Evolutionary conservation across 306 rosid species (phyloP), one percentile per base, ranked within the genome.

Genomic region (Corylus heterophylla): DNA sequence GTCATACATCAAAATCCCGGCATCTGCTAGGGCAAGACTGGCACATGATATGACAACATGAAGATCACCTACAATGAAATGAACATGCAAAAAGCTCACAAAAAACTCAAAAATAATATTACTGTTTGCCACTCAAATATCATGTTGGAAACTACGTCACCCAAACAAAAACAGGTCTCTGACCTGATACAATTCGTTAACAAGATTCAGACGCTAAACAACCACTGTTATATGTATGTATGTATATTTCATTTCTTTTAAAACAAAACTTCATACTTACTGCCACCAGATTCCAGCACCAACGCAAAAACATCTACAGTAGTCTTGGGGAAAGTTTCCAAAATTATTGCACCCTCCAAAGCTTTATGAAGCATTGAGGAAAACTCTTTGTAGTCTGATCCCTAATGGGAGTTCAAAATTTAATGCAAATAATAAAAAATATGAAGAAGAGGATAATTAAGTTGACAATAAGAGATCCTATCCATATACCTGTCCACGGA

Each of bases 11-110:
- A 91, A 87, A 85, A 93, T 93, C 79, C 99, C 99, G 1, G 98
- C 99, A 90, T 95, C 99, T 22, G 98, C 98, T 78, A 93, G 88
- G 76, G 98, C 99, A 87, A 95, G 96, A 82, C 98, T 93, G 71
- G 99, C 99, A 79, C 98, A 93, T 54, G 99, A 93, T 85, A 95
- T 93, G 55, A 93, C 84, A 66, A 93, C 98, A 67, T 97, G 97
- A 42, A 95, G 94, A 87, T 95, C 98, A 86, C 97, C 98, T 95
- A 85, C 79, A 52, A 68, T 66, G 61, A 79, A 52, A 68, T 66
- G 61, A 79, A 49, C 78, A 66, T 66, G 20, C 8, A 50, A 42
- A 54, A 56, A 71, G 49, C 59, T 22, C 2, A 51, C 12, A 69
- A 78, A 58, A 71, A 39, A 59, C 62, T 49, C 68, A 61, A 79